Conservation (phyloP, 225 moss, liverwort and hornwort species). For the Lunularia cruciata region DNA sequence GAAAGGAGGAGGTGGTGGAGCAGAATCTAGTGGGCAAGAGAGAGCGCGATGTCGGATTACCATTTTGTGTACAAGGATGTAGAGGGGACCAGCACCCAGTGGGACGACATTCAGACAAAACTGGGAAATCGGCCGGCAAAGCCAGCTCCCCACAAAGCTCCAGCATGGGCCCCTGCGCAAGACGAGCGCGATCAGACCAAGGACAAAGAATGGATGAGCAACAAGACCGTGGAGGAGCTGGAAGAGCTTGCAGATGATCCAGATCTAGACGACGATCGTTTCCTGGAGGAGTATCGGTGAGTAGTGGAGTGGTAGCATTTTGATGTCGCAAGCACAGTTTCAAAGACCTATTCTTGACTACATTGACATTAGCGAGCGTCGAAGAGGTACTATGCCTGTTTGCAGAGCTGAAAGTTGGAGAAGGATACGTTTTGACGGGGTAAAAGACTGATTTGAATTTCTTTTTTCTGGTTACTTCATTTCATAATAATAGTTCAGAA, state of each 20-base stretch:
- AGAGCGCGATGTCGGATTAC: slow-evolving; percentile 62
- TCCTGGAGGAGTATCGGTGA: slow-evolving; percentile 93
- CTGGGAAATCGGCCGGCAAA: slow-evolving; percentile 78
- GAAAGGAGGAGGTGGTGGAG: neutral
- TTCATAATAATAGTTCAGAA: no score
- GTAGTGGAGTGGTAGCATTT: slow-evolving; percentile 6
- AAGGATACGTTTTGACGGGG: no score
- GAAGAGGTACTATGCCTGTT: no score
- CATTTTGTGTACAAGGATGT: slow-evolving; percentile 95
- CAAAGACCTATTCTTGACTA: no score
- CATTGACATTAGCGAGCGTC: no score
- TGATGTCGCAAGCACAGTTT: no score
- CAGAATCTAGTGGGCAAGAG: neutral
- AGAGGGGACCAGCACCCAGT: slow-evolving; percentile 91
- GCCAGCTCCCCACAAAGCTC: slow-evolving; percentile 60
- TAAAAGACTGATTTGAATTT: no score
- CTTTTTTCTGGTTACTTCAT: no score
- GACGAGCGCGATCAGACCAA: slow-evolving; percentile 56
- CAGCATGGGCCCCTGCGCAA: slow-evolving; percentile 62
- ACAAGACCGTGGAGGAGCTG: slow-evolving; percentile 75
- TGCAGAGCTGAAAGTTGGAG: no score
- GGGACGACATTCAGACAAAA: slow-evolving; percentile 95
- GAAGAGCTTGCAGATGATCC: slow-evolving; percentile 86
- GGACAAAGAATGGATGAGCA: slow-evolving; percentile 64
- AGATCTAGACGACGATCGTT: slow-evolving; percentile 85